Conservation (phyloP, 257 asterid species). For the Echites panduratus region DNA sequence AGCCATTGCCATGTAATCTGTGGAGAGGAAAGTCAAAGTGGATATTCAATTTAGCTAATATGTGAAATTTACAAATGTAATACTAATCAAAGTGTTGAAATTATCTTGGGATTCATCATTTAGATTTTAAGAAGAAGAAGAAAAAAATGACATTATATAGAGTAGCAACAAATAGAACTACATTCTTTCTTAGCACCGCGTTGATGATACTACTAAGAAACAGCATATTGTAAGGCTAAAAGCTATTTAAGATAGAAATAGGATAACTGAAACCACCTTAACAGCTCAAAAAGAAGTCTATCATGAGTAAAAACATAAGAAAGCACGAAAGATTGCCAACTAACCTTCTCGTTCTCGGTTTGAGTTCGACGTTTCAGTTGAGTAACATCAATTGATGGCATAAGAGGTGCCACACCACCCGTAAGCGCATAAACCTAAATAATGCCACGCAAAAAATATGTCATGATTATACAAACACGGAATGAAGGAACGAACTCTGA, state of each 20-base stretch:
- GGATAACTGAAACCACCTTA: neutral
- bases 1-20: constrained; percentile 99
- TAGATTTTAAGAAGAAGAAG: neutral
- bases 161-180: no score
- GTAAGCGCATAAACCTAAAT: constrained; percentile 90
- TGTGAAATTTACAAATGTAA: neutral
- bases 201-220: no score
- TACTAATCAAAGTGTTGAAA: neutral
- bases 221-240: neutral
- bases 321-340: neutral
- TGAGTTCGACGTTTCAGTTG: constrained; percentile 69
- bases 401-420: constrained; percentile 83
- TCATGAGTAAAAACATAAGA: neutral
- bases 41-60: neutral
- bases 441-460: neutral
- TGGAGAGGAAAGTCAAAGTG: constrained; percentile 1
- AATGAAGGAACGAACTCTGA: neutral
- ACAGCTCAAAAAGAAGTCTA: neutral
- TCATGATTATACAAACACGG: neutral
- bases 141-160: neutral
- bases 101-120: no score
- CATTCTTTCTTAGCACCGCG: no score
- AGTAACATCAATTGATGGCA: constrained; percentile 74
- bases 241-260: neutral
- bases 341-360: constrained; percentile 81